A percentile compares a stretch with the other conserved stretches of the same genome.
Conservation (phyloP, 495 filamentous ascomycete species). For the Talaromyces stipitatus region DNA sequence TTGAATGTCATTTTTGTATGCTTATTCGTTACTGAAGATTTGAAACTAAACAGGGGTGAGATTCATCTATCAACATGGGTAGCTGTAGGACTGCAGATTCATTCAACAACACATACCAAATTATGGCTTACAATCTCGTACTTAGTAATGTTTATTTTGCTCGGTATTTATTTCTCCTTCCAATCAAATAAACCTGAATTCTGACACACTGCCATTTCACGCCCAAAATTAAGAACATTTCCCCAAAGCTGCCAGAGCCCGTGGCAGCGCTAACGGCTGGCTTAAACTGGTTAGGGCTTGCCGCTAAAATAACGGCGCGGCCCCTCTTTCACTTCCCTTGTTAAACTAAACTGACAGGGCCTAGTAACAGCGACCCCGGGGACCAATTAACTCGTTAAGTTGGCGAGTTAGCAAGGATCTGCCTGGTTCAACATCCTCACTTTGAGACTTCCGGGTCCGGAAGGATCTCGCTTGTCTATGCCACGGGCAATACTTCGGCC, state of each 20-base stretch:
- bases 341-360: background rate
- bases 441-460: background rate
- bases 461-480: background rate
- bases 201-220: background rate
- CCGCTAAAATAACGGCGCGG: conserved; percentile 3
- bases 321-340: background rate
- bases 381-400: background rate
- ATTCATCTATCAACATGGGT: background rate
- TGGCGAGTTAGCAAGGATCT: background rate
- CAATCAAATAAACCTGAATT: background rate
- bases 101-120: background rate
- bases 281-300: background rate
- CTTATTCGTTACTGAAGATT: background rate
- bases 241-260: background rate
- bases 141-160: too few relatives aligned
- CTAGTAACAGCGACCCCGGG: background rate
- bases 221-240: background rate
- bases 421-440: background rate
- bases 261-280: background rate
- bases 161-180: background rate
- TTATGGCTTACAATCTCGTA: too few relatives aligned
- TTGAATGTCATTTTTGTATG: background rate
- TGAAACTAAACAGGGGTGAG: background rate
- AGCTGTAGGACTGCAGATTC: background rate
- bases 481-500: background rate